Percentiles rank a stretch among this genome's conserved stretches.
Evolutionary conservation across 2,329 filamentous ascomycete genomes (phyloP).

Genomic region (Dactylella cylindrospora): DNA sequence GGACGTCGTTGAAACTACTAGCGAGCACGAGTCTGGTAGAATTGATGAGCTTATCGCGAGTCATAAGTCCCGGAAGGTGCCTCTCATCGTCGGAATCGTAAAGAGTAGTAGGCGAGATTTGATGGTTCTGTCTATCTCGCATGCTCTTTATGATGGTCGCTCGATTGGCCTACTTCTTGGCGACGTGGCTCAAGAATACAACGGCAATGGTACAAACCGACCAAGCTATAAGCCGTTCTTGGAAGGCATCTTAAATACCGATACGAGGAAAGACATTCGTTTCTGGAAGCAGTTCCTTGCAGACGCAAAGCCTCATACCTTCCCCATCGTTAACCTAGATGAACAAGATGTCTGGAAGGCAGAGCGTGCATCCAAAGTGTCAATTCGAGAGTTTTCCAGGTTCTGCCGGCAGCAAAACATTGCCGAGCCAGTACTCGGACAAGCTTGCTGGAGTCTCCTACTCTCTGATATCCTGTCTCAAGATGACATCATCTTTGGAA

Average conservation of each 20-base stretch:
- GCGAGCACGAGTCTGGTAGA: constrained; percentile 17
- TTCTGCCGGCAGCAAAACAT: constrained; percentile 69
- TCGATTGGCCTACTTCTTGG: constrained; percentile 73
- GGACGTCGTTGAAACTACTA: constrained; percentile 46
- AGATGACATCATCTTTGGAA: constrained; percentile 78
- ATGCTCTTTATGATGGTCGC: constrained; percentile 88
- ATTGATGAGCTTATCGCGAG: constrained; percentile 38
- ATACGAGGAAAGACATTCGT: constrained; percentile 55
- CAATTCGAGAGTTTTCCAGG: constrained; percentile 52
- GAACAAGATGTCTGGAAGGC: constrained; percentile 17
- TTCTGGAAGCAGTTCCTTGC: constrained; percentile 75
- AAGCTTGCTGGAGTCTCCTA: constrained; percentile 73
- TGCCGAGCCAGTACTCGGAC: constrained; percentile 74
- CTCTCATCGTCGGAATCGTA: constrained; percentile 50
- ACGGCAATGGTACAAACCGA: constrained; percentile 54
- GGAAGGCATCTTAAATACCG: constrained; percentile 52
- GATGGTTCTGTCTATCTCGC: constrained; percentile 67
- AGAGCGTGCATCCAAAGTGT: constrained; percentile 19
- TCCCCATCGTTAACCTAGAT: constrained; percentile 50
- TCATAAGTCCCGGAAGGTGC: constrained; percentile 52
- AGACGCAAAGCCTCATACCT: constrained; percentile 54
- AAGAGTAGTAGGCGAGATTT: constrained; percentile 52
- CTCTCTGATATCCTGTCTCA: constrained; percentile 65
- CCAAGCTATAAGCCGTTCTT: constrained; percentile 58
- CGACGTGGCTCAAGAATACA: constrained; percentile 69